Percentiles rank a stretch among this genome's conserved stretches.
Evolutionary conservation across 148 eudicot species (phyloP).

Genomic region (Drosera capensis): DNA sequence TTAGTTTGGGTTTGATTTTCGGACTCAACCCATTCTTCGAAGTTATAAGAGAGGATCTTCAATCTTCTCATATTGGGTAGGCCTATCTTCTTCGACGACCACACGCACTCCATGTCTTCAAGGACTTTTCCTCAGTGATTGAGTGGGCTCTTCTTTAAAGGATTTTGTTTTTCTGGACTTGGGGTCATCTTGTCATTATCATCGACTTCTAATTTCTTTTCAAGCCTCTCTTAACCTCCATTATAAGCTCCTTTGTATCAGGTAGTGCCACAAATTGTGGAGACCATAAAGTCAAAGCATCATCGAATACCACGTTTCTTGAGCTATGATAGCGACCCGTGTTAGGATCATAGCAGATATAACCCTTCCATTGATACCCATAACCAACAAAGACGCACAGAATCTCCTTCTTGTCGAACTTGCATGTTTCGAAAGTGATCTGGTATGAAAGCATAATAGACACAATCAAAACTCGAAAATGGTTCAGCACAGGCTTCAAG

Average conservation of each 20-base stretch:
- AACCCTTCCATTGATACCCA: constrained; percentile 1
- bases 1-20: background rate
- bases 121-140: background rate
- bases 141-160: background rate
- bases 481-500: background rate
- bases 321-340: background rate
- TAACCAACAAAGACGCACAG: background rate
- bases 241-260: constrained; percentile 1
- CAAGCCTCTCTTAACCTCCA: background rate
- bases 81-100: background rate
- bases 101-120: background rate
- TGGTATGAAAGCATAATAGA: background rate
- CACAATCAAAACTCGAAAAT: background rate
- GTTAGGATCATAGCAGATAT: constrained; percentile 3
- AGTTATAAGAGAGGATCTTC: background rate
- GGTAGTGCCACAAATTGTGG: background rate
- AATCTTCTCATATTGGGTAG: background rate
- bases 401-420: background rate
- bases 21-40: background rate
- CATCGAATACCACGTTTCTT: constrained; percentile 6
- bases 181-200: background rate
- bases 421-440: background rate
- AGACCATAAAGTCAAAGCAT: constrained; percentile 6
- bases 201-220: background rate
- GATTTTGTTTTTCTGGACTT: background rate